Percentiles rank a stretch among this genome's conserved stretches.
Evolutionary conservation across 1,284 basidiomycete genomes (phyloP).

Genomic region (Chalciporus piperatoides): DNA sequence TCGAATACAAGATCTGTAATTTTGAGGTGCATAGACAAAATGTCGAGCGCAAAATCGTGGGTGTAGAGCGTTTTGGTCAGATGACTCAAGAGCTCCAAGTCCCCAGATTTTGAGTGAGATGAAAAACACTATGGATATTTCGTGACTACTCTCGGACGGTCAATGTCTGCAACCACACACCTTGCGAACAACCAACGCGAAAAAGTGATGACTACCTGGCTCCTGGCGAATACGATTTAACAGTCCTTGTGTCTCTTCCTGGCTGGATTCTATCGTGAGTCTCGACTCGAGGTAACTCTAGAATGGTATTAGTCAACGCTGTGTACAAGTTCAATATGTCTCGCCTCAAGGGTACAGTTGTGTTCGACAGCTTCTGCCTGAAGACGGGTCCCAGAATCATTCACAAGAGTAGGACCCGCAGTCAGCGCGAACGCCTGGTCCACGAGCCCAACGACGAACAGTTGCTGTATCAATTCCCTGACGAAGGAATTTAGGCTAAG

Average conservation of each 20-base stretch:
- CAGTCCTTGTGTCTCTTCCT: constrained; percentile 49
- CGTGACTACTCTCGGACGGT: not conserved
- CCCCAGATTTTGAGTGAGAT: constrained; percentile 44
- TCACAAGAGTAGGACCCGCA: constrained; percentile 48
- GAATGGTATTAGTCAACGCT: not conserved
- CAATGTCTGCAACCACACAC: constrained; percentile 34
- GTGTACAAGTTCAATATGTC: not conserved
- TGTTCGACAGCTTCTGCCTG: constrained; percentile 56
- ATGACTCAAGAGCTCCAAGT: constrained; percentile 64
- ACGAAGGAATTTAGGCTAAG: constrained; percentile 45
- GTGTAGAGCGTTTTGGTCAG: constrained; percentile 61
- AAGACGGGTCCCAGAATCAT: constrained; percentile 47
- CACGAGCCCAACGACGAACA: constrained; percentile 52
- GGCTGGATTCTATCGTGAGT: constrained; percentile 50
- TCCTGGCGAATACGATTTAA: constrained; percentile 60
- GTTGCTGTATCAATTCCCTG: constrained; percentile 57
- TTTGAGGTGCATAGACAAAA: constrained; percentile 64
- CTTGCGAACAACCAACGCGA: constrained; percentile 56
- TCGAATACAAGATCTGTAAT: constrained; percentile 60
- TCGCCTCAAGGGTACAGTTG: constrained; percentile 52
- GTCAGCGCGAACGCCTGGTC: constrained; percentile 48
- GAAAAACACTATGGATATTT: constrained; percentile 48
- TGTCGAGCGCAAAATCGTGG: constrained; percentile 57
- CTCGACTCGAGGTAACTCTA: constrained; percentile 61
- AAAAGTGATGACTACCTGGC: constrained; percentile 52